Conservation (phyloP, 2,329 filamentous ascomycete genomes). For the Amauroascus verrucosus region DNA sequence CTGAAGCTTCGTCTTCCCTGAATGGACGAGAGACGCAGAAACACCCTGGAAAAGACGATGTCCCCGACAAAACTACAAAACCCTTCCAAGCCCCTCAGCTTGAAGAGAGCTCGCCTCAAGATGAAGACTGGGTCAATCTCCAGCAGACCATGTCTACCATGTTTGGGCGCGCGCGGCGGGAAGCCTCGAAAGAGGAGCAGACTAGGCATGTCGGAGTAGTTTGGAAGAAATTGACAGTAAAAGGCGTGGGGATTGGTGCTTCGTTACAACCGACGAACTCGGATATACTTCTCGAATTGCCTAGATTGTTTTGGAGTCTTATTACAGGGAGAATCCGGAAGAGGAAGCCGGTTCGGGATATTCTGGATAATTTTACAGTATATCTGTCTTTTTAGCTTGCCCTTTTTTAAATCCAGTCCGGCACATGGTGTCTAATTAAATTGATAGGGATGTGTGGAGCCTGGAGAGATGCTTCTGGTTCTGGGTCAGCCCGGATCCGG, state of each 20-base stretch:
- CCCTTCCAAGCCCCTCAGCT: not conserved
- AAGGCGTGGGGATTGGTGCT: conserved; percentile 58
- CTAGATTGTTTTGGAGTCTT: conserved; percentile 39
- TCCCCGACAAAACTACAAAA: not conserved
- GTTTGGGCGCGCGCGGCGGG: conserved; percentile 56
- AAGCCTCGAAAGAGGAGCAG: conserved; percentile 58
- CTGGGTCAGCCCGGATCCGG: conserved; percentile 35
- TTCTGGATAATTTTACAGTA: conserved; percentile 53
- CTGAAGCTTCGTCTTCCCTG: not conserved
- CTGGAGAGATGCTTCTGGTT: conserved; percentile 28
- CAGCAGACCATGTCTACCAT: conserved; percentile 57
- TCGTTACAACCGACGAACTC: conserved; percentile 48
- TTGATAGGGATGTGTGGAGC: conserved; percentile 32
- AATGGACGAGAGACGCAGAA: not conserved
- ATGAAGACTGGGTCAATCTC: conserved; percentile 43
- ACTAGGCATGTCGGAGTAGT: conserved; percentile 59
- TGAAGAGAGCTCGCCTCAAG: too few relatives aligned
- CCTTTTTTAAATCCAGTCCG: not conserved
- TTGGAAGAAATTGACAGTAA: conserved; percentile 60
- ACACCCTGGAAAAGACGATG: not conserved
- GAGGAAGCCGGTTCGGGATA: conserved; percentile 50
- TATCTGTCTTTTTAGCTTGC: conserved; percentile 1
- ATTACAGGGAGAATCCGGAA: conserved; percentile 27
- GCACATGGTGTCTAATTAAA: not conserved
- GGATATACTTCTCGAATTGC: conserved; percentile 45